Evolutionary conservation across 2,329 filamentous ascomycete genomes (phyloP).

Genomic region (Xylariaceae sp.): DNA sequence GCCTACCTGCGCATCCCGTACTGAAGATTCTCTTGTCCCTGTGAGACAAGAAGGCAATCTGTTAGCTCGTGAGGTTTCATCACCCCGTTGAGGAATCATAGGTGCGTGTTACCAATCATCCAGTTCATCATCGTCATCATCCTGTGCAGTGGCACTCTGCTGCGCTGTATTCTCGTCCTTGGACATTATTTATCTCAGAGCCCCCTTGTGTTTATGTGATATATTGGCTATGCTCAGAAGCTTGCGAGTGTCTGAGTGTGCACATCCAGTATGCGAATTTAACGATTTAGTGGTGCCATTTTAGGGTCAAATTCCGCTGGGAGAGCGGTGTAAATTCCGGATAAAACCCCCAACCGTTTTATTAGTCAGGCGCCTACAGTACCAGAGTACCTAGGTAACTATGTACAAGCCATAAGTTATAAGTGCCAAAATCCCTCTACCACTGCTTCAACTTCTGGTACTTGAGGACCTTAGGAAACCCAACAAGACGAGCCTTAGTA

Average conservation of each 20-base stretch:
- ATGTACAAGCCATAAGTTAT: too few species aligned
- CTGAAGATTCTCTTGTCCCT: constrained; percentile 99
- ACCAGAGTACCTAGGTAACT: too few species aligned
- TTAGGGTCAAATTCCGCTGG: not conserved
- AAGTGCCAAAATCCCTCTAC: constrained; percentile 1
- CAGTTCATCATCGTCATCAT: constrained; percentile 89
- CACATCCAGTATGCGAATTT: too few species aligned
- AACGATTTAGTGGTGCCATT: not conserved
- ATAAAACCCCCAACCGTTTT: not conserved
- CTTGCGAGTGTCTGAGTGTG: too few species aligned
- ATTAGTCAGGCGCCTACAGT: not conserved
- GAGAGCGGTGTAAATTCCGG: too few species aligned
- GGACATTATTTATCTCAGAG: constrained; percentile 53
- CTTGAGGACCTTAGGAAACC: not conserved
- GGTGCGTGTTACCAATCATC: constrained; percentile 79
- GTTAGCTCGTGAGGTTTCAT: constrained; percentile 11
- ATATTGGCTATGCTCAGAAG: too few species aligned
- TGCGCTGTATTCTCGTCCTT: constrained; percentile 54
- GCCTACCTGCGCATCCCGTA: constrained; percentile 93
- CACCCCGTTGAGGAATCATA: not conserved
- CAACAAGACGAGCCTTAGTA: not conserved
- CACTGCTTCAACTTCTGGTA: too few species aligned
- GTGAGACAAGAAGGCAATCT: constrained; percentile 17
- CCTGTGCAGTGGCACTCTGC: constrained; percentile 45
- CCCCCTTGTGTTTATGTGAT: not conserved